Evolutionary conservation across 1,284 basidiomycete genomes (phyloP).

Genomic region (Testicularia cyperi): DNA sequence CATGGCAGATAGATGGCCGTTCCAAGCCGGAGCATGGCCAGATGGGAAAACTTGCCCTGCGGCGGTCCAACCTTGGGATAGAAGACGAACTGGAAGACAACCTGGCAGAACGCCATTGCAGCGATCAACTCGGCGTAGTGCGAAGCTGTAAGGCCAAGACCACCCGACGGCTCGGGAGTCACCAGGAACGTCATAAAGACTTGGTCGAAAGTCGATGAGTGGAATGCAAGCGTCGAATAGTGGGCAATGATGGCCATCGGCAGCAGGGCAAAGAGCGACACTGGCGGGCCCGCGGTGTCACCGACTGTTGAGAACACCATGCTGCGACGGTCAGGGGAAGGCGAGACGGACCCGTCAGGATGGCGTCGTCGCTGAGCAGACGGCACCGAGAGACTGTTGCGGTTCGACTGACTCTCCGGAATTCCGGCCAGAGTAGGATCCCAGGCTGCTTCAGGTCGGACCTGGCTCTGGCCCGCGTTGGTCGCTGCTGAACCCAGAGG

Average conservation of each 20-base stretch:
- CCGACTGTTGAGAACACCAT: background rate
- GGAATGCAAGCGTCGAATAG: constrained; percentile 56
- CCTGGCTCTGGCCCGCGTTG: background rate
- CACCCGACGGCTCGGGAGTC: constrained; percentile 54
- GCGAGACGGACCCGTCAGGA: constrained; percentile 3
- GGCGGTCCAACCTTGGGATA: constrained; percentile 70
- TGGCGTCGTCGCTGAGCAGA: background rate
- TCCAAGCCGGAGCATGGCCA: constrained; percentile 57
- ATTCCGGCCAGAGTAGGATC: constrained; percentile 52
- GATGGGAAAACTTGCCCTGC: constrained; percentile 52
- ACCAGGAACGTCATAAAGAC: constrained; percentile 60
- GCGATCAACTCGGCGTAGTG: constrained; percentile 59
- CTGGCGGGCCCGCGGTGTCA: background rate
- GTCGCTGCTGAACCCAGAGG: constrained; percentile 1
- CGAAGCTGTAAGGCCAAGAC: constrained; percentile 57
- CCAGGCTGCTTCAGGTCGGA: constrained; percentile 24
- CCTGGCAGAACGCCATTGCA: constrained; percentile 54
- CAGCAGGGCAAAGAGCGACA: constrained; percentile 43
- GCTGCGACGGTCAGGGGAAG: constrained; percentile 11
- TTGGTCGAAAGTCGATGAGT: constrained; percentile 59
- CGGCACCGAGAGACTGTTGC: constrained; percentile 18
- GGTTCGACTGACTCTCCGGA: constrained; percentile 35
- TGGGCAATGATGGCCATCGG: constrained; percentile 57
- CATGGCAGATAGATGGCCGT: constrained; percentile 36
- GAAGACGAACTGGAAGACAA: constrained; percentile 52